Percentiles rank a stretch among this genome's conserved stretches.
These are phyloP conservation scores for Alternaria dauci DNA, from an alignment of 2,329 filamentous ascomycete species.

Conservation along the genomic window DNA sequence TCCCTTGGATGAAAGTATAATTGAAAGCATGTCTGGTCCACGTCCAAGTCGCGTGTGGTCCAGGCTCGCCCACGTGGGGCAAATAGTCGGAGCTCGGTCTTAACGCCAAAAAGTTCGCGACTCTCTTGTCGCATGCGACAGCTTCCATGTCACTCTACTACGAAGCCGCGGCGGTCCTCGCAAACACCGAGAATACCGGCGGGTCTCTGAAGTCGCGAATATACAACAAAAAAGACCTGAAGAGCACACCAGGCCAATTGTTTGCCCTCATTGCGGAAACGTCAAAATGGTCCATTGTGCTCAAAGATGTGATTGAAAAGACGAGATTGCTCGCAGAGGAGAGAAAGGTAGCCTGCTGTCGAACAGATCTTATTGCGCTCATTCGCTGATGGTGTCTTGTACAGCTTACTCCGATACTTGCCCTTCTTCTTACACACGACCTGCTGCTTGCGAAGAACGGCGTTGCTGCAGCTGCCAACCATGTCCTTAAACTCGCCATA, in stretches of 20 bases:
- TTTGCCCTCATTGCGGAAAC: slow-evolving; percentile 88
- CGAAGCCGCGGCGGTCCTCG: slow-evolving; percentile 81
- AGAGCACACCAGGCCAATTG: slow-evolving; percentile 80
- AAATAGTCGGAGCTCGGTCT: slow-evolving; percentile 15
- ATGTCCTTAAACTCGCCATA: slow-evolving; percentile 78
- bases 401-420: slow-evolving; percentile 80
- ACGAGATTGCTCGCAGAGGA: slow-evolving; percentile 79
- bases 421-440: slow-evolving; percentile 86
- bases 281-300: slow-evolving; percentile 85
- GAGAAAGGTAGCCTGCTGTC: slow-evolving; percentile 70
- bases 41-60: not conserved
- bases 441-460: slow-evolving; percentile 81
- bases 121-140: slow-evolving; percentile 9
- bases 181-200: slow-evolving; percentile 68
- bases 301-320: slow-evolving; percentile 89
- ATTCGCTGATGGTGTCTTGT: slow-evolving; percentile 12
- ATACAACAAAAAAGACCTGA: slow-evolving; percentile 76
- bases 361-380: not conserved
- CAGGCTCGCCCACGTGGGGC: slow-evolving; percentile 9
- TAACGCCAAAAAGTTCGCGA: slow-evolving; percentile 16
- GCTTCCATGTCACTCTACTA: slow-evolving; percentile 88
- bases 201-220: slow-evolving; percentile 88
- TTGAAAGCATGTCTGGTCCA: not conserved
- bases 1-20: not conserved
- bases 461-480: slow-evolving; percentile 79